Evolutionary conservation across 768 basidiomycete species (phyloP).

Genomic region (Pluteus cervinus): DNA sequence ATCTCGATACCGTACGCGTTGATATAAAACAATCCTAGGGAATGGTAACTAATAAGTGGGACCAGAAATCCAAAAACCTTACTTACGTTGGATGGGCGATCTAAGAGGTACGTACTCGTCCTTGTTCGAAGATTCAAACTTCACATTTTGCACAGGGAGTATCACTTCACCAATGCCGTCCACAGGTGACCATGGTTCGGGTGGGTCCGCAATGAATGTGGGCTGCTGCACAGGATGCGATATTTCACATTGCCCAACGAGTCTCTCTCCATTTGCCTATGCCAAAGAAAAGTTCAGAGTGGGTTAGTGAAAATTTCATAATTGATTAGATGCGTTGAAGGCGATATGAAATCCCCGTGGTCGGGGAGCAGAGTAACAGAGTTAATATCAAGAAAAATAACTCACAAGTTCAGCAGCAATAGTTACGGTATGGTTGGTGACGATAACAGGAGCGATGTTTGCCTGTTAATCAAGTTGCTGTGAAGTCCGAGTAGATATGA

Average conservation of each 20-base stretch:
- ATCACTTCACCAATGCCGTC: constrained; percentile 50
- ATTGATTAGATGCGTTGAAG: too few relatives aligned
- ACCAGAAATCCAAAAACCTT: neutral
- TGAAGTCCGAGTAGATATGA: neutral
- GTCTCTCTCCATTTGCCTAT: constrained; percentile 66
- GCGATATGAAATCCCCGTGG: too few relatives aligned
- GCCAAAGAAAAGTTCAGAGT: neutral
- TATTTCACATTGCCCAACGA: constrained; percentile 92
- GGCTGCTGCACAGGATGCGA: constrained; percentile 65
- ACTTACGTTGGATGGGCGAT: constrained; percentile 60
- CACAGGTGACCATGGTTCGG: constrained; percentile 35
- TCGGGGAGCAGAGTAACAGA: constrained; percentile 4
- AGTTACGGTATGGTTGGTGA: constrained; percentile 94
- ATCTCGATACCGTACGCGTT: constrained; percentile 90
- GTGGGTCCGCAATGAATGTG: constrained; percentile 24
- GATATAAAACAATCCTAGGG: constrained; percentile 75
- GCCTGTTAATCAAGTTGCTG: constrained; percentile 31
- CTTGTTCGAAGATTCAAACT: constrained; percentile 56
- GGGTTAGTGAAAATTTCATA: too few relatives aligned
- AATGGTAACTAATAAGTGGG: constrained; percentile 7
- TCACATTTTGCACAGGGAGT: constrained; percentile 50
- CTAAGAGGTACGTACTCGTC: constrained; percentile 48
- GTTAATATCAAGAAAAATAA: constrained; percentile 9
- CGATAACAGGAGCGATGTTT: constrained; percentile 83
- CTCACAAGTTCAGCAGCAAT: constrained; percentile 84